phyloP scores from a whole-genome alignment of 2,329 filamentous ascomycete species.

The Ophiocordyceps robertsii region DNA sequence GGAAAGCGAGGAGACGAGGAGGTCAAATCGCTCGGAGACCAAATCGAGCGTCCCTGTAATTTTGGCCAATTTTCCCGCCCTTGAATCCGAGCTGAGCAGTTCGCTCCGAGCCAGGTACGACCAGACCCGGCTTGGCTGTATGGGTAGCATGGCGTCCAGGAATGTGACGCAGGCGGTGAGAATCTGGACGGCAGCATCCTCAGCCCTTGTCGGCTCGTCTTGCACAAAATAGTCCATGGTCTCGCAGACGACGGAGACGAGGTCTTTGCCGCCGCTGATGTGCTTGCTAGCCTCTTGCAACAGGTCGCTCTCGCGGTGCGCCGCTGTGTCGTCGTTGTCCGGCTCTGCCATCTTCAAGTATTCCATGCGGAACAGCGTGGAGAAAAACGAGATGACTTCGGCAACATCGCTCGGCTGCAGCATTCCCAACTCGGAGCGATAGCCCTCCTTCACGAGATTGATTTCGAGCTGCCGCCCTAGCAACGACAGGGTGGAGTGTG shows the following conservation, averaged over 20 bases:
- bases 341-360: slow-evolving; percentile 20
- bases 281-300: slow-evolving; percentile 42
- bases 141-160: slow-evolving; percentile 56
- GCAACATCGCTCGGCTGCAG: slow-evolving; percentile 49
- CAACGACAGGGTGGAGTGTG: slow-evolving; percentile 68
- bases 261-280: slow-evolving; percentile 50
- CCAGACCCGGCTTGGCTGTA: slow-evolving; percentile 78
- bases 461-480: slow-evolving; percentile 65
- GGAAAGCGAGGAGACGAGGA: slow-evolving; percentile 59
- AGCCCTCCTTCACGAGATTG: slow-evolving; percentile 43
- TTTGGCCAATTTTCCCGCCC: slow-evolving; percentile 60
- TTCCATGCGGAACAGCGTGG: slow-evolving; percentile 50
- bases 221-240: slow-evolving; percentile 64
- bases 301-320: slow-evolving; percentile 25
- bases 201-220: slow-evolving; percentile 40
- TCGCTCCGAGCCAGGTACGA: slow-evolving; percentile 74
- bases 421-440: slow-evolving; percentile 35
- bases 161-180: slow-evolving; percentile 66
- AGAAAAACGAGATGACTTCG: slow-evolving; percentile 62
- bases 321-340: slow-evolving; percentile 16
- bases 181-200: slow-evolving; percentile 52
- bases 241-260: slow-evolving; percentile 70
- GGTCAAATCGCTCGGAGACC: slow-evolving; percentile 59
- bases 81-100: slow-evolving; percentile 63
- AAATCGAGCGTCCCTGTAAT: slow-evolving; percentile 77